A percentile compares a stretch with the other conserved stretches of the same genome.
Conservation (phyloP, 148 eudicot genomes). For the Amaranthus hypochondriacus region DNA sequence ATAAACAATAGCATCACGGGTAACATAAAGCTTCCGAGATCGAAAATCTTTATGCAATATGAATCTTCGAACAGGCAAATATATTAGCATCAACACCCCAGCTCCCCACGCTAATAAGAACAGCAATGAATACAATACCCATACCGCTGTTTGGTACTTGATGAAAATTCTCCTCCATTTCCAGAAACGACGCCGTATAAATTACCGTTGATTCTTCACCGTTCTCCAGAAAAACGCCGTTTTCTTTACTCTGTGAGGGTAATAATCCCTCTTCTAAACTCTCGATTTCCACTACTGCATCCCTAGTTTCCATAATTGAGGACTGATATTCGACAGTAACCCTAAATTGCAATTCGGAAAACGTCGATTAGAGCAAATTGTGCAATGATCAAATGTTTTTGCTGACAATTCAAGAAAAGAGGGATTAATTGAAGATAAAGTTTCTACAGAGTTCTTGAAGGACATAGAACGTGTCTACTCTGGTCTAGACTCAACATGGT, state of each 20-base stretch:
- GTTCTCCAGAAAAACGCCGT: slow-evolving; percentile 4
- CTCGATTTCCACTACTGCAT: slow-evolving; percentile 44
- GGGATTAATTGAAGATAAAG: too few relatives aligned
- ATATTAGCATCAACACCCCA: slow-evolving; percentile 71
- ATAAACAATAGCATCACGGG: slow-evolving; percentile 67
- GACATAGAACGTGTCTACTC: too few relatives aligned
- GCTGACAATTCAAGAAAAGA: too few relatives aligned
- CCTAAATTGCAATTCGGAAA: not conserved
- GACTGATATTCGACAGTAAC: not conserved
- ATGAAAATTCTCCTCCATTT: slow-evolving; percentile 64
- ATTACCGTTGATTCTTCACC: slow-evolving; percentile 33
- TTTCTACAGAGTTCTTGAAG: too few relatives aligned
- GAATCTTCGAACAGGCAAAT: slow-evolving; percentile 67
- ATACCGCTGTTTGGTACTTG: slow-evolving; percentile 53
- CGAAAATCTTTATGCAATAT: slow-evolving; percentile 56
- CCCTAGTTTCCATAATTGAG: slow-evolving; percentile 34
- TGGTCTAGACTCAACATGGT: too few relatives aligned
- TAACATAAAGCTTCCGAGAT: slow-evolving; percentile 64
- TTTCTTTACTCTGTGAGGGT: not conserved
- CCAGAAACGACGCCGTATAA: slow-evolving; percentile 61
- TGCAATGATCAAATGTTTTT: too few relatives aligned
- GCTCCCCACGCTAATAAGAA: slow-evolving; percentile 81
- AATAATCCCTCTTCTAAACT: slow-evolving; percentile 35
- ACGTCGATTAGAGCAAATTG: too few relatives aligned
- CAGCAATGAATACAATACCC: slow-evolving; percentile 67